Conservation (phyloP, 306 rosid species). For the Sicyos baderoa region DNA sequence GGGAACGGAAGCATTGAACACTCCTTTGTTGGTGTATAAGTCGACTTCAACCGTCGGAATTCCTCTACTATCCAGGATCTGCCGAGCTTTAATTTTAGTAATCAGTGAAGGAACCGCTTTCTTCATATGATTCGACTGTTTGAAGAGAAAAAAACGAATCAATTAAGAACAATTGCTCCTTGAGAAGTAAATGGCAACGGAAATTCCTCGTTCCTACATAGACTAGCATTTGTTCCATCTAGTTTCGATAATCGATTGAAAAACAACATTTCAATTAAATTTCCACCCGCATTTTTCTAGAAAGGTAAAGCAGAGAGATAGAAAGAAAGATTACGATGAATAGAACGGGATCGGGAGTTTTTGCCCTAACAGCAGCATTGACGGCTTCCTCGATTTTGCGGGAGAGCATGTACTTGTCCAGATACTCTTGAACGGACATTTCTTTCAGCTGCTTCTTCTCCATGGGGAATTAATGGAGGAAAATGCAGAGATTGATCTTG, state of each 20-base stretch:
- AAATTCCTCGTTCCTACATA: neutral
- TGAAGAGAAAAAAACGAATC: neutral
- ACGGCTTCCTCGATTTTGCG: slow-evolving; percentile 95
- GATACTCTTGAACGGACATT: slow-evolving; percentile 89
- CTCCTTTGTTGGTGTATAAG: slow-evolving; percentile 65
- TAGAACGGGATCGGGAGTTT: slow-evolving; percentile 80
- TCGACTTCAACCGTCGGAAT: slow-evolving; percentile 94
- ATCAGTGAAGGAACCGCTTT: slow-evolving; percentile 67
- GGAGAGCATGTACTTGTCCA: slow-evolving; percentile 70
- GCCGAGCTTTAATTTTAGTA: slow-evolving; percentile 75
- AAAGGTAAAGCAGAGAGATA: slow-evolving; percentile 1
- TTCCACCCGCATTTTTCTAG: neutral
- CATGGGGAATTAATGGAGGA: neutral
- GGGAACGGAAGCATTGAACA: slow-evolving; percentile 81
- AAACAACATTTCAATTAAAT: neutral
- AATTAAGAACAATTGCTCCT: neutral
- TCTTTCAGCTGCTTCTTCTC: slow-evolving; percentile 23
- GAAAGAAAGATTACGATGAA: slow-evolving; percentile 50
- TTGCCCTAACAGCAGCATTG: slow-evolving; percentile 96
- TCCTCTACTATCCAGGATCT: slow-evolving; percentile 97
- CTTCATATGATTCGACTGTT: slow-evolving; percentile 73
- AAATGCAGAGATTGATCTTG: neutral
- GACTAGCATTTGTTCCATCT: neutral
- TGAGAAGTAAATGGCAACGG: no score
- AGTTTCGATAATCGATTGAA: neutral